phyloP scores from a whole-genome alignment of 2,329 filamentous ascomycete species.

The Verticillium longisporum region DNA sequence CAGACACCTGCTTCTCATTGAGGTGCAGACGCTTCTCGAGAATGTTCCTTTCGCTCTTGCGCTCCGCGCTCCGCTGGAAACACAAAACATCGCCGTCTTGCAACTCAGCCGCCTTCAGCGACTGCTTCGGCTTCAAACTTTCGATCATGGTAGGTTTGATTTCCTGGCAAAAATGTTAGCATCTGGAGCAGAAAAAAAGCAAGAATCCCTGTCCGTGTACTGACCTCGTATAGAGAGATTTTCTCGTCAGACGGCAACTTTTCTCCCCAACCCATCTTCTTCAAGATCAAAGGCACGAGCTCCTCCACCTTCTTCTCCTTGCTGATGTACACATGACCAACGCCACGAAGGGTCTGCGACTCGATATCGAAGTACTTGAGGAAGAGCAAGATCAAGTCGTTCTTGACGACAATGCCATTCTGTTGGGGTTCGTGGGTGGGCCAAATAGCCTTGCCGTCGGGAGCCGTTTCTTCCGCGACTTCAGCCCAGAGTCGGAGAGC shows the following conservation, averaged over 20 bases:
- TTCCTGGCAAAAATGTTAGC: conserved; percentile 44
- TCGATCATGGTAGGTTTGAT: conserved; percentile 99
- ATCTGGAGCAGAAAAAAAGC: neutral
- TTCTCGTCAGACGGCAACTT: conserved; percentile 59
- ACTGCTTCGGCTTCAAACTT: conserved; percentile 82
- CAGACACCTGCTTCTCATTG: conserved; percentile 27
- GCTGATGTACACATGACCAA: conserved; percentile 80
- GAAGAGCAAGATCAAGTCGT: conserved; percentile 72
- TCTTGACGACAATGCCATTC: conserved; percentile 50
- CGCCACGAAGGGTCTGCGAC: conserved; percentile 65
- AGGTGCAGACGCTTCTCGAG: conserved; percentile 30
- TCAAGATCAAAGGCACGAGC: conserved; percentile 67
- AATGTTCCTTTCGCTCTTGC: conserved; percentile 32
- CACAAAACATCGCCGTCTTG: conserved; percentile 97
- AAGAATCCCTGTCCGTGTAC: conserved; percentile 8
- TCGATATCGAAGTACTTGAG: conserved; percentile 86
- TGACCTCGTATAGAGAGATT: conserved; percentile 69
- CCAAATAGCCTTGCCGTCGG: conserved; percentile 67
- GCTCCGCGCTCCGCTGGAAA: conserved; percentile 65
- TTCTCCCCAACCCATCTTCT: conserved; percentile 80
- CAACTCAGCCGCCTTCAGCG: conserved; percentile 83
- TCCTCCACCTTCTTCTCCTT: conserved; percentile 86
- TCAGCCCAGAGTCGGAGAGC: conserved; percentile 85
- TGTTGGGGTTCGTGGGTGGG: conserved; percentile 53
- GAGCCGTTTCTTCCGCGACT: conserved; percentile 57